Conservation (phyloP, 2,329 filamentous ascomycete genomes). For the Colletotrichum eleusines region DNA sequence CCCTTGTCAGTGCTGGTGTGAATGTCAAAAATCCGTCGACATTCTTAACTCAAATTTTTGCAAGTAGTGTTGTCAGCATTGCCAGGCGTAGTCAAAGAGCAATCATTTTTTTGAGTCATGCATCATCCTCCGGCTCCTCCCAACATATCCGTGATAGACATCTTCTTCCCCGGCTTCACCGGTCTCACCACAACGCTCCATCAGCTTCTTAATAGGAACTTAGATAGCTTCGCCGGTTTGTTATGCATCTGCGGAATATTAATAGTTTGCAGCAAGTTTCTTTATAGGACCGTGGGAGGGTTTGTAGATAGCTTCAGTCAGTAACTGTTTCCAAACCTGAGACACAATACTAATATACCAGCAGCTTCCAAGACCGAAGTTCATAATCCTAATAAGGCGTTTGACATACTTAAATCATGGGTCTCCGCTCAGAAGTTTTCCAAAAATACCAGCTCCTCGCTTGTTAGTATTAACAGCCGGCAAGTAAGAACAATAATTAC, state of each 20-base stretch:
- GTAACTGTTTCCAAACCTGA: no score
- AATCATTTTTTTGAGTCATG: neutral
- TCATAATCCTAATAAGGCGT: neutral
- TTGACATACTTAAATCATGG: neutral
- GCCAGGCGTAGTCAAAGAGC: neutral
- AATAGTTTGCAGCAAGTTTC: constrained; percentile 42
- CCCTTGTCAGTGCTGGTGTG: constrained; percentile 7
- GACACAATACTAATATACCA: no score
- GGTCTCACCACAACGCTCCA: neutral
- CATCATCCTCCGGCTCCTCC: neutral
- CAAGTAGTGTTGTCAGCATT: constrained; percentile 3
- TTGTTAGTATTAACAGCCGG: constrained; percentile 9
- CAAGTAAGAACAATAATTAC: neutral
- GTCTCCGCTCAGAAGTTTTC: neutral
- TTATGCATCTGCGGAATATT: constrained; percentile 45
- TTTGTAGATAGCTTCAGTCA: no score
- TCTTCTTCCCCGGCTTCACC: constrained; percentile 21
- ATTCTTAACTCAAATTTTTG: neutral
- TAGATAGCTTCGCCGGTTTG: constrained; percentile 4
- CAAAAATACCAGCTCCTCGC: constrained; percentile 1
- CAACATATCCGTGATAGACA: constrained; percentile 11
- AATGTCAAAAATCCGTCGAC: constrained; percentile 8
- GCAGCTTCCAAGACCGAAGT: neutral
- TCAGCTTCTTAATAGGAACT: constrained; percentile 22
- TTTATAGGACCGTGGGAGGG: constrained; percentile 48